phyloP scores from a whole-genome alignment of 2,329 filamentous ascomycete genomes.

The Drechmeria coniospora region DNA sequence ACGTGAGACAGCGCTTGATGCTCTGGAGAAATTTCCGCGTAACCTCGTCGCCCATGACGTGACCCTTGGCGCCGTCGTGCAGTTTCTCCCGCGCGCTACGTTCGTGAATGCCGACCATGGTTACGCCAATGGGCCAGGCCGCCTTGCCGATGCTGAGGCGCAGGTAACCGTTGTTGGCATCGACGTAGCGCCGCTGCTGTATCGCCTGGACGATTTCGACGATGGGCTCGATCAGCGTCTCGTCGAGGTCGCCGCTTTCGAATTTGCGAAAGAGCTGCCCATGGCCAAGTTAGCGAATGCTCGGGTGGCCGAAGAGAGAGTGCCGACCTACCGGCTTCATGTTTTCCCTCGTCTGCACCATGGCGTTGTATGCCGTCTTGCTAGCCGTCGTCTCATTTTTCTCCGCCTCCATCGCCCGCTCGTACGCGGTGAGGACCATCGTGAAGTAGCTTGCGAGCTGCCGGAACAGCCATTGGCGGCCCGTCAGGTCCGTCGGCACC shows the following conservation, averaged over 20 bases:
- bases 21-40: conserved; percentile 94
- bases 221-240: conserved; percentile 65
- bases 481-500: conserved; percentile 48
- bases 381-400: conserved; percentile 54
- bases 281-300: background rate
- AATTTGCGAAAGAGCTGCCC: conserved; percentile 67
- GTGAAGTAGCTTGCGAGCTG: conserved; percentile 93
- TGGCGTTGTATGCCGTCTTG: conserved; percentile 66
- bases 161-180: conserved; percentile 91
- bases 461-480: conserved; percentile 58
- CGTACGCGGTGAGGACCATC: conserved; percentile 85
- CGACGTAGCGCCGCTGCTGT: conserved; percentile 82
- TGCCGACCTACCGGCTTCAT: conserved; percentile 50
- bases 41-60: conserved; percentile 93
- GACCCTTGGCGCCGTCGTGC: conserved; percentile 72
- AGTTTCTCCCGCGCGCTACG: conserved; percentile 89
- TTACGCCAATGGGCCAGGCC: conserved; percentile 97
- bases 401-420: conserved; percentile 56
- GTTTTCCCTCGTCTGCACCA: conserved; percentile 76
- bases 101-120: conserved; percentile 99
- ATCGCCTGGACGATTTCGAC: conserved; percentile 85
- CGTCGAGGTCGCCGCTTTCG: conserved; percentile 65
- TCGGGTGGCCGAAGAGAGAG: background rate
- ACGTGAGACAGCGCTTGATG: conserved; percentile 91
- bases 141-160: conserved; percentile 88